phyloP scores from a whole-genome alignment of 2,329 filamentous ascomycete species.

The Daldinia eschscholtzii region DNA sequence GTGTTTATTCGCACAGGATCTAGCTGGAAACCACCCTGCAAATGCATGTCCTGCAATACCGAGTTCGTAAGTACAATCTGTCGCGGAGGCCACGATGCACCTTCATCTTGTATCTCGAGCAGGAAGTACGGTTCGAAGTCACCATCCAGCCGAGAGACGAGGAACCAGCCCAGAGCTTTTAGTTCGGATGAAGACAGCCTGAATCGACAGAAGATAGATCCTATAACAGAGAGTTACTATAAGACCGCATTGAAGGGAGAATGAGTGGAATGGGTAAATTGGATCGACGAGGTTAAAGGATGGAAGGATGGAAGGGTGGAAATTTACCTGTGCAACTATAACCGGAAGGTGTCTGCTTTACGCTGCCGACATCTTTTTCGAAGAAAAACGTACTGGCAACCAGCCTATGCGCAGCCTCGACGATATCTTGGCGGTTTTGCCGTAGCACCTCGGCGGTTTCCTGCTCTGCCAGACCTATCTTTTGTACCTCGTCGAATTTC shows the following conservation, averaged over 20 bases:
- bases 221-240: conserved; percentile 28
- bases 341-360: conserved; percentile 48
- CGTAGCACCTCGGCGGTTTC: conserved; percentile 47
- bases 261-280: neutral
- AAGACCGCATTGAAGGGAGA: neutral
- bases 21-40: conserved; percentile 50
- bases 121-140: conserved; percentile 53
- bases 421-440: conserved; percentile 45
- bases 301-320: too few relatives aligned
- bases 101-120: conserved; percentile 46
- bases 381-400: conserved; percentile 54
- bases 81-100: conserved; percentile 41
- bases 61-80: conserved; percentile 47
- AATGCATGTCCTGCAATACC: conserved; percentile 51
- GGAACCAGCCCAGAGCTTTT: conserved; percentile 51
- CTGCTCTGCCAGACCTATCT: conserved; percentile 47
- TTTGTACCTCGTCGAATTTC: conserved; percentile 50
- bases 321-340: conserved; percentile 51
- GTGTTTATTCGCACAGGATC: conserved; percentile 47
- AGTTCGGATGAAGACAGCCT: conserved; percentile 48
- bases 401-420: conserved; percentile 51
- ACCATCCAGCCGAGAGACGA: conserved; percentile 50
- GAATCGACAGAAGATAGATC: conserved; percentile 51
- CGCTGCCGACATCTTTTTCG: conserved; percentile 49
- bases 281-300: too few relatives aligned